Conservation (phyloP, 2,329 filamentous ascomycete genomes). For the Penicillium griseofulvum region DNA sequence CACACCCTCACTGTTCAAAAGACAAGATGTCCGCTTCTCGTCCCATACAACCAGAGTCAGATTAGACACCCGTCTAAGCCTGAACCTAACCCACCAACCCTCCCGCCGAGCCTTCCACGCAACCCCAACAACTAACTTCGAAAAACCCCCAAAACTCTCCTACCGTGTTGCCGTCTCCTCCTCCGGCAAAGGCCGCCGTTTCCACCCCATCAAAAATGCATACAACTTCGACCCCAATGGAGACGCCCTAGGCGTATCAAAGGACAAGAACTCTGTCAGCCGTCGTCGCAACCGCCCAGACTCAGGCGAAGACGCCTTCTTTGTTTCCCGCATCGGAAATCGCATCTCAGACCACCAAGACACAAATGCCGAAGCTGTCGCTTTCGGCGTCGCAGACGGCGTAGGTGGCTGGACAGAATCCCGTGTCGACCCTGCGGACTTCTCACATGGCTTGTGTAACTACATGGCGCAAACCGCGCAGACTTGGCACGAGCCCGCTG, state of each 20-base stretch:
- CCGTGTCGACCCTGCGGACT: conserved; percentile 89
- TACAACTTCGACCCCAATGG: conserved; percentile 65
- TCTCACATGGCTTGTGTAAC: conserved; percentile 88
- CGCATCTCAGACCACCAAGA: conserved; percentile 28
- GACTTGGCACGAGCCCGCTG: conserved; percentile 47
- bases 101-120: conserved; percentile 1
- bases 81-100: not conserved
- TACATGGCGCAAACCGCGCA: conserved; percentile 81
- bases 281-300: conserved; percentile 64
- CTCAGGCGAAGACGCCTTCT: conserved; percentile 95
- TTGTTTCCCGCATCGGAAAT: conserved; percentile 72
- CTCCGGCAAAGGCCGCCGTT: conserved; percentile 68
- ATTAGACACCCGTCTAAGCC: not conserved
- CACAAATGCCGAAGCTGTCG: conserved; percentile 56
- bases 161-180: conserved; percentile 74
- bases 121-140: not conserved
- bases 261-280: conserved; percentile 49
- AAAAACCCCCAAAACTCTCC: conserved; percentile 44
- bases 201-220: conserved; percentile 65
- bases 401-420: conserved; percentile 94
- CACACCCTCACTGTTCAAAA: not conserved
- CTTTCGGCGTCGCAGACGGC: conserved; percentile 88
- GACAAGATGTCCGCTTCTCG: not conserved
- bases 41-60: not conserved
- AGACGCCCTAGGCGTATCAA: conserved; percentile 38